Conservation (phyloP, 2,329 filamentous ascomycete genomes). For the Botrytis aclada region DNA sequence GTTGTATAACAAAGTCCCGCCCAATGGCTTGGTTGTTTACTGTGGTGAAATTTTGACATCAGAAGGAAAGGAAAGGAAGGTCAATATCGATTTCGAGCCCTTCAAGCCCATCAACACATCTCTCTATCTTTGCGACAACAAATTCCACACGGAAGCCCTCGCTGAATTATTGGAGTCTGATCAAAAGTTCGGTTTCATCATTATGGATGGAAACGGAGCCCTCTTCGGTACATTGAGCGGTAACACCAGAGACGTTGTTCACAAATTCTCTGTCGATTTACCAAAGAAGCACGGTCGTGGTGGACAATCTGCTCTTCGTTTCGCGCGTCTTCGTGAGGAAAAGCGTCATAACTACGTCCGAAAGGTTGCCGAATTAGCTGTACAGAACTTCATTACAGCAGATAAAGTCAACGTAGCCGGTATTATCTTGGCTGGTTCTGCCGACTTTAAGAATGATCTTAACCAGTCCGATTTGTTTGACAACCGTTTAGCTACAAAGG, state of each 20-base stretch:
- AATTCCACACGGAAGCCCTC: constrained; percentile 97
- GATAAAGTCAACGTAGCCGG: constrained; percentile 99
- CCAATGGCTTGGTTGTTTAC: constrained; percentile 96
- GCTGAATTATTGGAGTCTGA: constrained; percentile 97
- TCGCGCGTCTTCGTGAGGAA: constrained; percentile 97
- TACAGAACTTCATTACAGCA: constrained; percentile 97
- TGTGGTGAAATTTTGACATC: constrained; percentile 99
- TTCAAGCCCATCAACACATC: constrained; percentile 99
- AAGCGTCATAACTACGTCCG: constrained; percentile 99
- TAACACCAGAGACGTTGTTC: constrained; percentile 93
- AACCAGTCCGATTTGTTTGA: constrained; percentile 98
- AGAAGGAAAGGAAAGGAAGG: constrained; percentile 98
- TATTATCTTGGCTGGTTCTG: constrained; percentile 91
- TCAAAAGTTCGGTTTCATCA: constrained; percentile 98
- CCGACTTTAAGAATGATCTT: constrained; percentile 99
- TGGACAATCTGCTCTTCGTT: constrained; percentile 99
- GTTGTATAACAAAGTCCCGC: constrained; percentile 97
- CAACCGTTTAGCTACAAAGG: constrained; percentile 83
- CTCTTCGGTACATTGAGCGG: constrained; percentile 96
- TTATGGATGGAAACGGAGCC: constrained; percentile 99
- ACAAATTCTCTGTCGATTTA: constrained; percentile 98
- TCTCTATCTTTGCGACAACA: constrained; percentile 99
- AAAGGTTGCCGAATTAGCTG: constrained; percentile 95
- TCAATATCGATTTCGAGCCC: constrained; percentile 99
- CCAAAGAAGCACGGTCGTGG: constrained; percentile 99